Evolutionary conservation across 139 green algal species (phyloP).

Genomic region (Chlorella sorokiniana): DNA sequence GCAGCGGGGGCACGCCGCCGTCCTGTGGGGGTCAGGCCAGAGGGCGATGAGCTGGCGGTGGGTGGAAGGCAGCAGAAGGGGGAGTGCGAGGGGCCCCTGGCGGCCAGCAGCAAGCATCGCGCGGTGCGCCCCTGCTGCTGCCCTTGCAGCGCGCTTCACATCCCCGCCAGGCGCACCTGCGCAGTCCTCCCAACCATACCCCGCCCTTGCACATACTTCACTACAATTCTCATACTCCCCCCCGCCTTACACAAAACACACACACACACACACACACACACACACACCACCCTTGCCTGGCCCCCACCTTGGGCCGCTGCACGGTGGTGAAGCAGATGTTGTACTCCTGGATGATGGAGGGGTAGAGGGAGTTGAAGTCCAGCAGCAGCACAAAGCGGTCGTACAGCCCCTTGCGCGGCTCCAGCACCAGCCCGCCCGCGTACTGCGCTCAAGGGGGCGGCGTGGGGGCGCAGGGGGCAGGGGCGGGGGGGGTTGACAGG

Average conservation of each 20-base stretch:
- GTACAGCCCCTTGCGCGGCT: slow-evolving; percentile 99
- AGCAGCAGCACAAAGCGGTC: slow-evolving; percentile 96
- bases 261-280: neutral
- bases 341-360: slow-evolving; percentile 99
- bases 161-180: too few relatives aligned
- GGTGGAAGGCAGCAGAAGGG: neutral
- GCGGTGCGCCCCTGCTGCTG: too few relatives aligned
- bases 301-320: slow-evolving; percentile 40
- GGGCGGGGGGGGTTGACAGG: neutral
- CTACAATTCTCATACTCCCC: too few relatives aligned
- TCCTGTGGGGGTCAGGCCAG: slow-evolving; percentile 4
- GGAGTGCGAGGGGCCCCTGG: too few relatives aligned
- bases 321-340: slow-evolving; percentile 99
- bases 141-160: too few relatives aligned
- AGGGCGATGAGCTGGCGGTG: neutral
- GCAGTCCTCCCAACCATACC: neutral
- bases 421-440: slow-evolving; percentile 94
- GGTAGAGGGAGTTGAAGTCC: slow-evolving; percentile 99
- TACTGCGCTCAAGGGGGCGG: slow-evolving; percentile 52
- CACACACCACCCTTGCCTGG: neutral
- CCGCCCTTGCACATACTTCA: neutral
- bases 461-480: neutral
- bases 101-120: too few relatives aligned
- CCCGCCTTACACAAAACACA: too few relatives aligned
- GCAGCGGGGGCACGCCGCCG: slow-evolving; percentile 42